Evolutionary conservation across 257 asterid species (phyloP), one percentile per base, ranked within the genome.

Genomic region (Solanum rostratum): DNA sequence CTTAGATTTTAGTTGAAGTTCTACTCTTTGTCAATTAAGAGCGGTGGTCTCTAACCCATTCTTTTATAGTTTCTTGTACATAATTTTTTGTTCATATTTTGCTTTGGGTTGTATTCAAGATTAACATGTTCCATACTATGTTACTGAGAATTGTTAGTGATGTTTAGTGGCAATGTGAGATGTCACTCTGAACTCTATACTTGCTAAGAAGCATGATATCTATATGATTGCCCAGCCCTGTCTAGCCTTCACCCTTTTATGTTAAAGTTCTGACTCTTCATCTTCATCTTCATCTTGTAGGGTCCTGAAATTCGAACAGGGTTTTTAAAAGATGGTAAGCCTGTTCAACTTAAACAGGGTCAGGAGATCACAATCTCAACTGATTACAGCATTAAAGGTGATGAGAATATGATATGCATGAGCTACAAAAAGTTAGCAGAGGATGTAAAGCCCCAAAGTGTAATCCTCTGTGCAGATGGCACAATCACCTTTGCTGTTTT

Each of bases 231-330:
- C 79, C 7, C 10, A 70, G 79, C 15, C 3, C 16, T 39, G 79
- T 11, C 37, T 43, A 65, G 68, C n/a, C 15, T 65, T 49, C 49
- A 19, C 49, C 60, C 83, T 82, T 70, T 66, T 46, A 49, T 79
- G 43, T 55, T 8, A 24, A 45, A 73, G 39, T 53, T 13, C 80
- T 45, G 57, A 73, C 57, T 22, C 59, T 70, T 33, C 39, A 33
- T 33, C 9, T 41, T 74, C 60, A 74, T 74, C 52, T 68, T 63
- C 74, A 10, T 65, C 52, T 80, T 57, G 46, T 86, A 92, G 96
- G 96, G 96, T 43, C 96, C 96, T 30, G 96, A 92, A 87, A 92
- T 92, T 83, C 92, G 96, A 37, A 92, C 96, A 12, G 96, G 96
- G 46, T 88, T 90, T 79, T 84, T 92, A 92, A 90, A 90, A 84